Percentiles rank a stretch among this genome's conserved stretches.
These are phyloP conservation scores for Emericellopsis atlantica DNA, from an alignment of 2,329 filamentous ascomycete genomes.

Conservation along the genomic window DNA sequence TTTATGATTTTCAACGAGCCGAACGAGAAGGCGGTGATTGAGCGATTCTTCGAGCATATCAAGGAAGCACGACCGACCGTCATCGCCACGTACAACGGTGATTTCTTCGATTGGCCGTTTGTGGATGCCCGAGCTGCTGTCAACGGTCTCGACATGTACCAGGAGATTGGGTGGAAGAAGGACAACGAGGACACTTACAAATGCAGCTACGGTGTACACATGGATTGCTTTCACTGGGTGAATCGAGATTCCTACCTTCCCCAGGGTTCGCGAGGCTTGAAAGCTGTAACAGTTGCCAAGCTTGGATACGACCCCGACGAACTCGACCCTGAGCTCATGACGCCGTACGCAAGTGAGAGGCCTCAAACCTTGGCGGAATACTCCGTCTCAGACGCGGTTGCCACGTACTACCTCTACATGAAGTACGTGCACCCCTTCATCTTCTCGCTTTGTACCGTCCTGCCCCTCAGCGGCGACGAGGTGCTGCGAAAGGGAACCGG, in stretches of 20 bases:
- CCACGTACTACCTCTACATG: conserved; percentile 99
- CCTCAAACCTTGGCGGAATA: conserved; percentile 95
- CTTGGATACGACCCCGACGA: conserved; percentile 97
- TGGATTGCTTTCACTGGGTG: conserved; percentile 99
- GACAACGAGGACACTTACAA: conserved; percentile 94
- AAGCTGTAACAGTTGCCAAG: conserved; percentile 95
- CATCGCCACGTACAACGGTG: conserved; percentile 99
- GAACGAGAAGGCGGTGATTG: conserved; percentile 75
- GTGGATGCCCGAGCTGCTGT: conserved; percentile 88
- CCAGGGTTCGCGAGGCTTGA: conserved; percentile 91
- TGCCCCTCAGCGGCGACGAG: conserved; percentile 87
- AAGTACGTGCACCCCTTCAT: conserved; percentile 99
- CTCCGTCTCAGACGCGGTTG: conserved; percentile 96
- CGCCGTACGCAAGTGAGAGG: conserved; percentile 75
- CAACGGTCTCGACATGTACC: conserved; percentile 98
- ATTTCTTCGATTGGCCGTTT: conserved; percentile 99
- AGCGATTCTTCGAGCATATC: conserved; percentile 90
- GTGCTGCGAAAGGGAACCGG: conserved; percentile 90
- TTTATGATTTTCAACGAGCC: conserved; percentile 99
- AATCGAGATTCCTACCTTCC: conserved; percentile 97
- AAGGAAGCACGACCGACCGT: conserved; percentile 91
- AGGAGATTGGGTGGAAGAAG: conserved; percentile 92
- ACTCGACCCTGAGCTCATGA: conserved; percentile 95
- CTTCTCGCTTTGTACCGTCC: conserved; percentile 94
- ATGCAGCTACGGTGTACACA: conserved; percentile 90